These are phyloP conservation scores for Neurospora sp. DNA, from an alignment of 495 filamentous ascomycete genomes.

Conservation along the genomic window DNA sequence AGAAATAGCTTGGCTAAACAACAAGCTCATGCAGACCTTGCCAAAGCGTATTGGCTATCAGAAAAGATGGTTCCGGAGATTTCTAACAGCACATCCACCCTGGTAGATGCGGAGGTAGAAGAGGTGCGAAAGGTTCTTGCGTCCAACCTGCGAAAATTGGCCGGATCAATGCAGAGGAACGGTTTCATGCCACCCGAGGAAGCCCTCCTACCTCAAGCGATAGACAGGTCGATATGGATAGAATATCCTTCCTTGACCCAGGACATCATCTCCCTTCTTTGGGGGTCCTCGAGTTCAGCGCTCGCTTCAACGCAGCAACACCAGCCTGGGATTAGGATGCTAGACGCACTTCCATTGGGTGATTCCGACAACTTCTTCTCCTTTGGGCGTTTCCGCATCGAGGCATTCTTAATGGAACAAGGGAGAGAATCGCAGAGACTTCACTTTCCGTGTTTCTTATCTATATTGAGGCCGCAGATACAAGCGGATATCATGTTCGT, in stretches of 20 bases:
- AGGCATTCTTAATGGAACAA: conserved; percentile 59
- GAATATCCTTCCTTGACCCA: conserved; percentile 59
- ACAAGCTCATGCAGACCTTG: conserved; percentile 69
- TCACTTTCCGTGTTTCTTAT: conserved; percentile 59
- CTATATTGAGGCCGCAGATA: conserved; percentile 56
- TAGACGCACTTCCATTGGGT: conserved; percentile 60
- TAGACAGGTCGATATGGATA: conserved; percentile 67
- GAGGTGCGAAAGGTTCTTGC: conserved; percentile 44
- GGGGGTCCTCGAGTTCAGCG: conserved; percentile 46
- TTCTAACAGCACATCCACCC: conserved; percentile 21
- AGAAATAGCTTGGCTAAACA: conserved; percentile 37
- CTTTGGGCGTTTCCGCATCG: conserved; percentile 63
- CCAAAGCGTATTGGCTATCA: conserved; percentile 74
- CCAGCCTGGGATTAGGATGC: conserved; percentile 34
- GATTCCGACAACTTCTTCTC: conserved; percentile 61
- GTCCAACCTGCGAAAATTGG: conserved; percentile 58
- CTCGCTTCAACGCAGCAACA: conserved; percentile 23
- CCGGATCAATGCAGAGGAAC: conserved; percentile 74
- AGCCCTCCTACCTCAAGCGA: conserved; percentile 50
- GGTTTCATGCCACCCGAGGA: conserved; percentile 59
- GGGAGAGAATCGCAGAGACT: conserved; percentile 52
- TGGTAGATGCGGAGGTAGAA: conserved; percentile 30
- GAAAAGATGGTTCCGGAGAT: conserved; percentile 53
- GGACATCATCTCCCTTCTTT: conserved; percentile 55
- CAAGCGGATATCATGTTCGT: conserved; percentile 57